phyloP scores from a whole-genome alignment of 2,329 filamentous ascomycete genomes.

The Nigrospora oryzae region DNA sequence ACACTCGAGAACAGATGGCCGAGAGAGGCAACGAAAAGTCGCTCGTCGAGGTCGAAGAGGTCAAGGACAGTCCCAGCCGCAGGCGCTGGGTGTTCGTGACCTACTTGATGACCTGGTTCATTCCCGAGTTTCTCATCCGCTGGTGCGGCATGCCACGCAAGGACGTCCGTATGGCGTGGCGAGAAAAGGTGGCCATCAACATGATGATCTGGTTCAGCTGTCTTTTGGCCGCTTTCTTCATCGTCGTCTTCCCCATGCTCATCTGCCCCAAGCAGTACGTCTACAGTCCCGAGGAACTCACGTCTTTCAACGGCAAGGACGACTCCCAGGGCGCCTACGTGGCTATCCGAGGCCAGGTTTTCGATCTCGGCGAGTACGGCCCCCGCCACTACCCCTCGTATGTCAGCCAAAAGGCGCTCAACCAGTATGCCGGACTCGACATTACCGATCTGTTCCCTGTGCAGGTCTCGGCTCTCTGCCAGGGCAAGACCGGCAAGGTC shows the following conservation, averaged over 20 bases:
- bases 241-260: constrained; percentile 75
- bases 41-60: constrained; percentile 83
- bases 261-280: constrained; percentile 92
- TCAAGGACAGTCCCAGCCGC: constrained; percentile 66
- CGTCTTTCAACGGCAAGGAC: constrained; percentile 63
- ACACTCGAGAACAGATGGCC: constrained; percentile 88
- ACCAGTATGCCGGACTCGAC: constrained; percentile 80
- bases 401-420: constrained; percentile 52
- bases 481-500: constrained; percentile 58
- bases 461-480: constrained; percentile 86
- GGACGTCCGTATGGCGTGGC: constrained; percentile 87
- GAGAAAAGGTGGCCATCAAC: constrained; percentile 97
- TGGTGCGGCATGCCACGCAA: constrained; percentile 77
- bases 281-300: constrained; percentile 70
- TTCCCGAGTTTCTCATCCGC: constrained; percentile 78
- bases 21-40: constrained; percentile 90
- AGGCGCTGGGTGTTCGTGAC: constrained; percentile 88
- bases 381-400: constrained; percentile 68
- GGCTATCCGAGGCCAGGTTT: constrained; percentile 82
- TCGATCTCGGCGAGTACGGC: constrained; percentile 68
- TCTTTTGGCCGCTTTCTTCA: constrained; percentile 73
- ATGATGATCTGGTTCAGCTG: constrained; percentile 91
- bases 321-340: constrained; percentile 55
- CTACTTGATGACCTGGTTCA: constrained; percentile 74
- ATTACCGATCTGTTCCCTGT: constrained; percentile 86